These are phyloP conservation scores for Aureobasidium vineae DNA, from an alignment of 2,329 filamentous ascomycete genomes.

Conservation along the genomic window DNA sequence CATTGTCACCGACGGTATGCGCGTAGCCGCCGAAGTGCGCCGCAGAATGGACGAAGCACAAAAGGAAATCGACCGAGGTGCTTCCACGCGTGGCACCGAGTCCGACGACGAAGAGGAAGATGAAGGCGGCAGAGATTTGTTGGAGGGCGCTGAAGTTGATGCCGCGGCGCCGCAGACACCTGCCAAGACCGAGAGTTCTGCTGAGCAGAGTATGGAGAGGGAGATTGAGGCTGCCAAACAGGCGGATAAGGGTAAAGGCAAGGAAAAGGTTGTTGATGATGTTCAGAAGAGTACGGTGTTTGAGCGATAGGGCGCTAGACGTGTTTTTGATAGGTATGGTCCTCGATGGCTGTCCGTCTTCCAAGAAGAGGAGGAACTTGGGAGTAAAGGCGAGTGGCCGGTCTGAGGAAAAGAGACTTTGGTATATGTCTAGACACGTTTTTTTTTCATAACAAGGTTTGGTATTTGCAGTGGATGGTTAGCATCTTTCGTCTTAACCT, in stretches of 20 bases:
- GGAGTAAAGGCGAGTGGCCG: neutral
- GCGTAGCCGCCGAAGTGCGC: slow-evolving; percentile 87
- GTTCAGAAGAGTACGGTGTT: slow-evolving; percentile 41
- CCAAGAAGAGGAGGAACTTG: neutral
- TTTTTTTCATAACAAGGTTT: neutral
- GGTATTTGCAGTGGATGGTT: no score
- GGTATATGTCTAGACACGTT: neutral
- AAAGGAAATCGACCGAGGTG: slow-evolving; percentile 82
- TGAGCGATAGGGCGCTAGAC: slow-evolving; percentile 31
- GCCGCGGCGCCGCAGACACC: slow-evolving; percentile 18
- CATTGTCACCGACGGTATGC: slow-evolving; percentile 96
- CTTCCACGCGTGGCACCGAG: slow-evolving; percentile 52
- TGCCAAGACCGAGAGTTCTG: neutral
- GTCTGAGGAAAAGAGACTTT: neutral
- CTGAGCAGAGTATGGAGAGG: slow-evolving; percentile 22
- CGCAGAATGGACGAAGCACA: slow-evolving; percentile 95
- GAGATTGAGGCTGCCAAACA: slow-evolving; percentile 21
- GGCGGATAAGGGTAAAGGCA: slow-evolving; percentile 34
- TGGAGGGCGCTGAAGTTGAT: slow-evolving; percentile 51
- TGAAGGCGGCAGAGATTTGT: slow-evolving; percentile 58
- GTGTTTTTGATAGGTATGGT: no score
- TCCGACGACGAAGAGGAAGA: slow-evolving; percentile 68
- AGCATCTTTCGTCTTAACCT: no score
- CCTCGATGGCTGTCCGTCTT: neutral
- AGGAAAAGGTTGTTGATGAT: slow-evolving; percentile 35